Percentiles rank a stretch among this genome's conserved stretches.
Evolutionary conservation across 257 asterid species (phyloP).

Genomic region (Jasminum sambac): DNA sequence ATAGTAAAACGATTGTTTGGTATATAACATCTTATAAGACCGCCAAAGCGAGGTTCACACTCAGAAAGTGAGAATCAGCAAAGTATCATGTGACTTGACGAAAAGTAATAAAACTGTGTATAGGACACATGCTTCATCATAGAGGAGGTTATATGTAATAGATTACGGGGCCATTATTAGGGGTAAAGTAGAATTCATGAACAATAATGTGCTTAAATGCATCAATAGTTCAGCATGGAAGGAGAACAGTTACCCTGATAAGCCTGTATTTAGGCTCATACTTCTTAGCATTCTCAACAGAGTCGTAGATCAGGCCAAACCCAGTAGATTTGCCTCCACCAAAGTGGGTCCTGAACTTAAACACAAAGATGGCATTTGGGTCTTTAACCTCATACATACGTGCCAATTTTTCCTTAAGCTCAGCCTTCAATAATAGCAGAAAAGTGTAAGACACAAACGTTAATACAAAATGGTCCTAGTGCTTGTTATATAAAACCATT

Average conservation of each 20-base stretch:
- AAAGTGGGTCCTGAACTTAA: conserved; percentile 94
- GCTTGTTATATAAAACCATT: no score
- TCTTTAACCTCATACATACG: conserved; percentile 84
- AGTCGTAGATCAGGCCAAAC: conserved; percentile 83
- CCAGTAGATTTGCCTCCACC: conserved; percentile 99
- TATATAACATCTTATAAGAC: neutral
- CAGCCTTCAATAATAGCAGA: conserved; percentile 44
- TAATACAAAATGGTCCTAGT: neutral
- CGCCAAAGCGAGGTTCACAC: neutral
- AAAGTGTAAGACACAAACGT: neutral
- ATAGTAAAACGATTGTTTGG: no score
- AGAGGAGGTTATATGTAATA: neutral
- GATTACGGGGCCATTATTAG: neutral
- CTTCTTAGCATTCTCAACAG: conserved; percentile 89
- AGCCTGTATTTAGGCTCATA: conserved; percentile 89
- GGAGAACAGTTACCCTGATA: conserved; percentile 59
- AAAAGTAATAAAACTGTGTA: neutral
- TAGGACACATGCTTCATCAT: neutral
- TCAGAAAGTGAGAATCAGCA: neutral
- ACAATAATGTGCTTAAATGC: neutral
- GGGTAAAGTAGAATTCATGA: neutral
- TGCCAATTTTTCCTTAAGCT: conserved; percentile 75
- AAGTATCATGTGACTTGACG: neutral
- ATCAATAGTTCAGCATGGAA: neutral
- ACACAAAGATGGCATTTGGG: conserved; percentile 75